A percentile compares a stretch with the other conserved stretches of the same genome.
These are phyloP conservation scores for Vanderwaltozyma tropicalis DNA, from an alignment of 805 yeast genomes.

Conservation along the genomic window DNA sequence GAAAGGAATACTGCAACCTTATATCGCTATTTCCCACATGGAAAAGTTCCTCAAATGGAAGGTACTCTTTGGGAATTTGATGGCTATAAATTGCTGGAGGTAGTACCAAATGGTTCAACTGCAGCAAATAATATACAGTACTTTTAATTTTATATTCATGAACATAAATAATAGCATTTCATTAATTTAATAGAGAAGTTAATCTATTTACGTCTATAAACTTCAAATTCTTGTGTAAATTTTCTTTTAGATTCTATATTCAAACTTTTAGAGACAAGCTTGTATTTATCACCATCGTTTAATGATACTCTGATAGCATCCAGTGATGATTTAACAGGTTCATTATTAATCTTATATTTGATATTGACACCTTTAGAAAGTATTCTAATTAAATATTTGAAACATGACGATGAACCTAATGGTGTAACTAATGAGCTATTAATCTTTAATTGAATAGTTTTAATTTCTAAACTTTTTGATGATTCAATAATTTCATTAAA, in stretches of 20 bases:
- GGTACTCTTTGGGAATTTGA: conserved; percentile 19
- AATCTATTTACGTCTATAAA: conserved; percentile 1
- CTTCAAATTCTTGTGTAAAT: conserved; percentile 27
- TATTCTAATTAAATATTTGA: conserved; percentile 12
- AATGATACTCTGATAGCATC: conserved; percentile 25
- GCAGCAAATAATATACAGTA: background rate
- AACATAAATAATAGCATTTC: background rate
- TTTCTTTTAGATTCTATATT: conserved; percentile 34
- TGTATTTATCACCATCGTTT: conserved; percentile 39
- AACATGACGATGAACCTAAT: conserved; percentile 9
- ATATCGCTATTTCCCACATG: conserved; percentile 16
- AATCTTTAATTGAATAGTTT: conserved; percentile 23
- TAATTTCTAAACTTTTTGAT: conserved; percentile 3
- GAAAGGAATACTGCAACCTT: conserved; percentile 10
- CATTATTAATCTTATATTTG: conserved; percentile 19
- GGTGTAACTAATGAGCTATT: conserved; percentile 29
- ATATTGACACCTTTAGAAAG: conserved; percentile 13
- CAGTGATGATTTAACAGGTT: conserved; percentile 15
- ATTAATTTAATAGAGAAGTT: no score
- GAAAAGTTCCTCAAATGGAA: conserved; percentile 17
- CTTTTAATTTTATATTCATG: background rate
- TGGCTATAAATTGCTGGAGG: conserved; percentile 2
- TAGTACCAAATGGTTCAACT: background rate
- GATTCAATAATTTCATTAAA: conserved; percentile 14
- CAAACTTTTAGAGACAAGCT: conserved; percentile 38